phyloP scores from a whole-genome alignment of 106 monocot genomes.

The Allium fistulosum region DNA sequence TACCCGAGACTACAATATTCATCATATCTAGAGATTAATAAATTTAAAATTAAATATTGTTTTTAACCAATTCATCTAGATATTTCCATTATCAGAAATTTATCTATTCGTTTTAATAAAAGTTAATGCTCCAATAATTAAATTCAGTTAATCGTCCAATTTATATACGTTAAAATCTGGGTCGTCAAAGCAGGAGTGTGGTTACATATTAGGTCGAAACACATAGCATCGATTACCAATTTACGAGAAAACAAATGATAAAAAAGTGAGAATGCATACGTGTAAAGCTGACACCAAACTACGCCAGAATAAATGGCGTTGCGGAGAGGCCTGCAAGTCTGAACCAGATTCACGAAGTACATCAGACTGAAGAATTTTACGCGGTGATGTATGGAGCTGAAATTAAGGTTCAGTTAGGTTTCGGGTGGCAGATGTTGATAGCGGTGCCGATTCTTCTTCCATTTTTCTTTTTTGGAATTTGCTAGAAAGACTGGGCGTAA shows the following conservation, averaged over 20 bases:
- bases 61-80: no score
- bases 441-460: background rate
- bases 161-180: no score
- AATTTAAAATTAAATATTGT: no score
- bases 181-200: no score
- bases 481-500: no score
- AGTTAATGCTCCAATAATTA: no score
- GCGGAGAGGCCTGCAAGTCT: conserved; percentile 47
- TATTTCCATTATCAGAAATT: no score
- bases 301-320: conserved; percentile 48
- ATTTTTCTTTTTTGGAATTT: background rate
- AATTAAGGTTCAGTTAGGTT: conserved; percentile 53
- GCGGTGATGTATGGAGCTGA: conserved; percentile 48
- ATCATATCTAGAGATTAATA: no score
- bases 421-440: background rate
- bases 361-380: conserved; percentile 23
- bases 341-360: conserved; percentile 50
- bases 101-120: no score
- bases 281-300: conserved; percentile 51
- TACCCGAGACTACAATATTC: no score
- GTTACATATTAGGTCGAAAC: no score
- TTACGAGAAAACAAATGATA: background rate
- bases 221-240: background rate
- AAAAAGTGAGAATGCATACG: conserved; percentile 10
- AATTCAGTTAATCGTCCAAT: no score